Evolutionary conservation across 805 yeast genomes (phyloP).

Genomic region (Maudiozyma barnettii): DNA sequence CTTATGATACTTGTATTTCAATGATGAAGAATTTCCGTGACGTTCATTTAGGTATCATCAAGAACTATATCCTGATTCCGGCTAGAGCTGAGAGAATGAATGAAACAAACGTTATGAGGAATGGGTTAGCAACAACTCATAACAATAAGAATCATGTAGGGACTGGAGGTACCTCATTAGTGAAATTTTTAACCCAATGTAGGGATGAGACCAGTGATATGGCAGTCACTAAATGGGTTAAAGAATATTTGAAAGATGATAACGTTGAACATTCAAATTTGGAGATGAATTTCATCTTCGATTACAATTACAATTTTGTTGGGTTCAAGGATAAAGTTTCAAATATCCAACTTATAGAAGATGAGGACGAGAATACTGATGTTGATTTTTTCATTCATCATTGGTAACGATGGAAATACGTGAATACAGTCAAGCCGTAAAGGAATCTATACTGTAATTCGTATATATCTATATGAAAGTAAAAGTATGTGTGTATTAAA

Average conservation of each 20-base stretch:
- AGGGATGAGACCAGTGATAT: conserved; percentile 65
- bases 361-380: conserved; percentile 1
- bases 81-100: conserved; percentile 33
- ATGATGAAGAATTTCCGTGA: conserved; percentile 84
- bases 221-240: conserved; percentile 3
- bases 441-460: too few species aligned
- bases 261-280: background rate
- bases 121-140: background rate
- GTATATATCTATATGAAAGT: too few species aligned
- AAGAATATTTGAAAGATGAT: background rate
- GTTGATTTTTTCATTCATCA: conserved; percentile 4
- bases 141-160: conserved; percentile 34
- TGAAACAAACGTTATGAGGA: background rate
- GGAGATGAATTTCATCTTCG: conserved; percentile 4
- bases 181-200: conserved; percentile 90
- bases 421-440: too few species aligned
- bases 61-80: conserved; percentile 75
- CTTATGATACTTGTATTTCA: conserved; percentile 84
- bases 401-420: background rate
- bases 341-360: background rate
- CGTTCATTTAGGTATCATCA: conserved; percentile 86
- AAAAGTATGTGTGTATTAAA: too few species aligned
- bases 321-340: conserved; percentile 3
- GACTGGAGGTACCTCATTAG: conserved; percentile 87
- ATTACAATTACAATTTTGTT: conserved; percentile 2